phyloP scores from a whole-genome alignment of 2,329 filamentous ascomycete genomes.

The Gnomoniopsis smithogilvyi region DNA sequence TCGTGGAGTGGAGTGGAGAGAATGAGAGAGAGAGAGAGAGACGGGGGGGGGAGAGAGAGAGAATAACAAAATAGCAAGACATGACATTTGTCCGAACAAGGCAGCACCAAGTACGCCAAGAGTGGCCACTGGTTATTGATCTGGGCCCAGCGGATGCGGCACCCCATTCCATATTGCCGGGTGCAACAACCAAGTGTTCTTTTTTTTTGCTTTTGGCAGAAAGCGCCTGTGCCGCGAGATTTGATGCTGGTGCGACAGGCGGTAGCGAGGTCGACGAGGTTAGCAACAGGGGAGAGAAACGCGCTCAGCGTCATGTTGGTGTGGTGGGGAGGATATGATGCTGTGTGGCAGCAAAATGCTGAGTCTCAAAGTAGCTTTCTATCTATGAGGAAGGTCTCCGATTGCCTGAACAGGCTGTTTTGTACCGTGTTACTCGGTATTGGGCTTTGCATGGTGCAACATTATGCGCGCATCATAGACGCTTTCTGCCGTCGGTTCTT shows the following conservation, averaged over 20 bases:
- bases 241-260: not conserved
- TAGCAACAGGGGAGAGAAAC: conserved; percentile 2
- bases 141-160: too few species aligned
- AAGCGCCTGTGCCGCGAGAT: not conserved
- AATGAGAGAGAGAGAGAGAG: too few species aligned
- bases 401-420: not conserved
- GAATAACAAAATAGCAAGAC: too few species aligned
- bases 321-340: not conserved
- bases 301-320: not conserved
- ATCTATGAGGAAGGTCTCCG: not conserved
- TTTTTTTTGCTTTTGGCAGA: not conserved
- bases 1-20: too few species aligned
- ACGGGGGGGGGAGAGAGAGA: too few species aligned
- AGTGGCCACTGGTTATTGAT: too few species aligned
- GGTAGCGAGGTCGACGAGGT: not conserved
- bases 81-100: too few species aligned
- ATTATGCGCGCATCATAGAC: not conserved
- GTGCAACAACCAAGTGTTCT: too few species aligned
- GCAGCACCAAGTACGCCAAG: too few species aligned
- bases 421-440: not conserved
- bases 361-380: too few species aligned
- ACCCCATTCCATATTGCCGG: too few species aligned
- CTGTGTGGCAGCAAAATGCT: too few species aligned
- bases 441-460: not conserved
- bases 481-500: not conserved